Evolutionary conservation across 371 early-diverging fungal species (phyloP).

Genomic region (Sporodiniella umbellata): DNA sequence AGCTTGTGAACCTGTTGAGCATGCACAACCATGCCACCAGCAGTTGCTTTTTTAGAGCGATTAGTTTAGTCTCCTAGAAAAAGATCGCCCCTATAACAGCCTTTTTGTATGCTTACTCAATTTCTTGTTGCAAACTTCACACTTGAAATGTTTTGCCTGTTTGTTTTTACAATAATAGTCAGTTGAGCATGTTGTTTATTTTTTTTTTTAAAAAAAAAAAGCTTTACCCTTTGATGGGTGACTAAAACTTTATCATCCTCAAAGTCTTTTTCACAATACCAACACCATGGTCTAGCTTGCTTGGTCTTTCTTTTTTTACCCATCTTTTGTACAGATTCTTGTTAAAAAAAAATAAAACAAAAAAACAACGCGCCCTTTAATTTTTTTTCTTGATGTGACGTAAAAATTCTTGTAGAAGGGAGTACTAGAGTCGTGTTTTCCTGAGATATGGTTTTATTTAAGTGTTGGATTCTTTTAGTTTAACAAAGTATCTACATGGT

Average conservation of each 20-base stretch:
- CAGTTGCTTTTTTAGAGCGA: constrained; percentile 50
- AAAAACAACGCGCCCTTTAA: constrained; percentile 2
- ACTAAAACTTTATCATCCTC: constrained; percentile 94
- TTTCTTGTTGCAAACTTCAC: constrained; percentile 78
- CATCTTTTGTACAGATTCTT: constrained; percentile 19
- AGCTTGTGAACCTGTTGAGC: constrained; percentile 93
- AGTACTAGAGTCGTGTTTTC: too few relatives aligned
- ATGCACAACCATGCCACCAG: constrained; percentile 90
- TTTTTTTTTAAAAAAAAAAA: background rate
- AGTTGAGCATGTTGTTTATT: background rate
- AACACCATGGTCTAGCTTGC: constrained; percentile 47
- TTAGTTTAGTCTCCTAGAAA: background rate
- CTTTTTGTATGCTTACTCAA: constrained; percentile 52
- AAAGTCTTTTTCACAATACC: constrained; percentile 97
- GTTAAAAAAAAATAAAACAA: constrained; percentile 4
- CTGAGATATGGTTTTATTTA: too few relatives aligned
- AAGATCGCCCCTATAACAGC: background rate
- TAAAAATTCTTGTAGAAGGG: background rate
- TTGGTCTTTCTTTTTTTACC: constrained; percentile 50
- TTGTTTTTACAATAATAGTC: background rate
- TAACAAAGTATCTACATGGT: too few relatives aligned
- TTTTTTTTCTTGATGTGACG: background rate
- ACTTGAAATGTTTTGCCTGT: constrained; percentile 91
- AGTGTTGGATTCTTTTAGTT: too few relatives aligned
- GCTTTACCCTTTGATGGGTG: constrained; percentile 73